Evolutionary conservation across 495 filamentous ascomycete species (phyloP).

Genomic region (Oidiodendron maius): DNA sequence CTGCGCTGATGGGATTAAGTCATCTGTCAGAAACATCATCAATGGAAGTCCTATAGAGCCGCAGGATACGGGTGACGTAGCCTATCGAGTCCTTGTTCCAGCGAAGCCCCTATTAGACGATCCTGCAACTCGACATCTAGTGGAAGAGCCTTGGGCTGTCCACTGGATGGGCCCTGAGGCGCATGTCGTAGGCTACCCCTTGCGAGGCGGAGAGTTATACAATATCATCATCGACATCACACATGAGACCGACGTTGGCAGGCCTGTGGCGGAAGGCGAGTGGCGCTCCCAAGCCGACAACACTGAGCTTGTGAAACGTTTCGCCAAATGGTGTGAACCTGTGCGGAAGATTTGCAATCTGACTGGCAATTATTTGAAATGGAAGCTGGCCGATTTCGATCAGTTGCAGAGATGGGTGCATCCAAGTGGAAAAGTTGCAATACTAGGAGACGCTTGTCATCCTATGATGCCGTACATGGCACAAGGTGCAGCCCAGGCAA

Average conservation of each 20-base stretch:
- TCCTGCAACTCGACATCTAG: constrained; percentile 29
- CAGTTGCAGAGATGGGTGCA: constrained; percentile 32
- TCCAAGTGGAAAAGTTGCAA: constrained; percentile 25
- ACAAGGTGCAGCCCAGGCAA: constrained; percentile 37
- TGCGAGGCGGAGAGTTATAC: constrained; percentile 36
- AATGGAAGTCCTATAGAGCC: constrained; percentile 36
- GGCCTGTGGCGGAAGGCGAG: constrained; percentile 30
- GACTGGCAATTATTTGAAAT: constrained; percentile 32
- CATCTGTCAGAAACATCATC: constrained; percentile 33
- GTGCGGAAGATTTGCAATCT: constrained; percentile 31
- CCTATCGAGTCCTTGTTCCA: constrained; percentile 47
- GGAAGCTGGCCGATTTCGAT: constrained; percentile 34
- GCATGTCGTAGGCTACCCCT: constrained; percentile 41
- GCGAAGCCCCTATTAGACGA: constrained; percentile 33
- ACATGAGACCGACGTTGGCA: no score
- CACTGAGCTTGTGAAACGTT: constrained; percentile 30
- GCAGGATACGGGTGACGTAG: constrained; percentile 45
- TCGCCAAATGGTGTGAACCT: constrained; percentile 32
- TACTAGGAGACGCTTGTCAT: constrained; percentile 49
- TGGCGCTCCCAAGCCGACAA: constrained; percentile 30
- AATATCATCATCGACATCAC: no score
- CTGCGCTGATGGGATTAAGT: constrained; percentile 43
- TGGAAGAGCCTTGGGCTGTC: constrained; percentile 21
- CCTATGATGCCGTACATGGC: constrained; percentile 54
- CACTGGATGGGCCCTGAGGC: constrained; percentile 37